These are phyloP conservation scores for Dispira simplex DNA, from an alignment of 192 early-diverging fungal genomes.

Conservation along the genomic window DNA sequence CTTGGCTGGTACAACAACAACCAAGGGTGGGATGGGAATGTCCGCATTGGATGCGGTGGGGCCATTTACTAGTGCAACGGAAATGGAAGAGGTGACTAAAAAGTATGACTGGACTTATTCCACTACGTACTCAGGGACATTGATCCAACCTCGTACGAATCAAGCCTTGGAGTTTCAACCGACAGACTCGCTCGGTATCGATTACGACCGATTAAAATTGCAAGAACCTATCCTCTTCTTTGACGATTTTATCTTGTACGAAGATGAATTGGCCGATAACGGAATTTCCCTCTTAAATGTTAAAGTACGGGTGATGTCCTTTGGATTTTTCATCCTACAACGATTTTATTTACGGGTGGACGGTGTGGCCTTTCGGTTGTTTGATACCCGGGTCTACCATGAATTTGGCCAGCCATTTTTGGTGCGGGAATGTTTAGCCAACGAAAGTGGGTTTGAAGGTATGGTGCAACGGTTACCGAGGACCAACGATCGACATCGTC, in stretches of 20 bases:
- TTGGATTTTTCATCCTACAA: constrained; percentile 72
- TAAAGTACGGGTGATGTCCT: constrained; percentile 85
- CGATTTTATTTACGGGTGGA: constrained; percentile 91
- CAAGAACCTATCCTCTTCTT: constrained; percentile 87
- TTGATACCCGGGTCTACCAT: constrained; percentile 83
- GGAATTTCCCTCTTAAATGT: constrained; percentile 66
- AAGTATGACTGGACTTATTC: constrained; percentile 93
- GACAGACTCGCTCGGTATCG: constrained; percentile 28
- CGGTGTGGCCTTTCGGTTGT: constrained; percentile 79
- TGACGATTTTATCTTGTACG: constrained; percentile 86
- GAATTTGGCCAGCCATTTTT: constrained; percentile 52
- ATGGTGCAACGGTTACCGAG: too few relatives aligned
- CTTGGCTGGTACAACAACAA: too few relatives aligned
- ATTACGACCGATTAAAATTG: constrained; percentile 55
- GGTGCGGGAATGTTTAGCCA: constrained; percentile 51
- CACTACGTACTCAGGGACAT: constrained; percentile 62
- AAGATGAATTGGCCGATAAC: constrained; percentile 95
- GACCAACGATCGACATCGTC: constrained; percentile 15
- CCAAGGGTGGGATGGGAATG: too few relatives aligned
- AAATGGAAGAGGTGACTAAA: neutral
- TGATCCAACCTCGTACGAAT: constrained; percentile 12
- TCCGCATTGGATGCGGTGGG: too few relatives aligned
- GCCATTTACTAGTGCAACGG: too few relatives aligned
- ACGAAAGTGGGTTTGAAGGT: constrained; percentile 43
- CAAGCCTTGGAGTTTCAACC: neutral